Base-by-base conservation (phyloP, 345 rosid species). In the Rhizophora apiculata region DNA sequence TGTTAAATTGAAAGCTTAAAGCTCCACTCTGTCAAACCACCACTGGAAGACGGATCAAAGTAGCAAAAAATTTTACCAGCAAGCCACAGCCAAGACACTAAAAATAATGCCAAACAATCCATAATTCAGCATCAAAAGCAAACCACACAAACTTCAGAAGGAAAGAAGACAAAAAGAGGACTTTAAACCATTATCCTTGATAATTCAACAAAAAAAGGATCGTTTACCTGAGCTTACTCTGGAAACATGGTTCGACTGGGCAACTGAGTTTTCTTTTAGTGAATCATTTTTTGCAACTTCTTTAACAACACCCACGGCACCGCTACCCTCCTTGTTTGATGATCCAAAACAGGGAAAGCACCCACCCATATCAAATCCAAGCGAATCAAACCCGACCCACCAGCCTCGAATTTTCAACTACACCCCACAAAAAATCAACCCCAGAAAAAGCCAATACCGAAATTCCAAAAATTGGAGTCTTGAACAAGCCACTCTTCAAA, bases 291-390 rank as follows among this genome's bases (percentile, higher is more conserved):
- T 87, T 72, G 65, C 79, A 72, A 81, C 82, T 81, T 88, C 99
- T 80, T 92, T 88, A 24, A 86, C 78, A 32, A 24, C 71, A 18
- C 48, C 75, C 63, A 43, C 76, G 48, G 80, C 73, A 74, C 77
- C 70, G 68, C 76, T 75, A 48, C 82, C 95, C 80, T 87, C 86
- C 81, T 74, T 77, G 58, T 81, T 79, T 64, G 99, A 84, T 85
- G 99, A 95, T 82, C 92, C 94, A 77, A 95, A 95, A 84, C 99
- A 95, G 72, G 99, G 93, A 63, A 90, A 86, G 80, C 99, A 95
- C 85, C 97, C 88, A 85, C 92, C 96, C 99, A 95, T 95, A 79
- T 82, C 93, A 80, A 76, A 85, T 75, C 85, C 77, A 29, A 68
- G 48, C 60, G 62, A 72, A 76, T 80, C 63, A 73, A 72, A 72